phyloP scores from a whole-genome alignment of 352 stramenopile genomes.

The Phytophthora citrophthora region DNA sequence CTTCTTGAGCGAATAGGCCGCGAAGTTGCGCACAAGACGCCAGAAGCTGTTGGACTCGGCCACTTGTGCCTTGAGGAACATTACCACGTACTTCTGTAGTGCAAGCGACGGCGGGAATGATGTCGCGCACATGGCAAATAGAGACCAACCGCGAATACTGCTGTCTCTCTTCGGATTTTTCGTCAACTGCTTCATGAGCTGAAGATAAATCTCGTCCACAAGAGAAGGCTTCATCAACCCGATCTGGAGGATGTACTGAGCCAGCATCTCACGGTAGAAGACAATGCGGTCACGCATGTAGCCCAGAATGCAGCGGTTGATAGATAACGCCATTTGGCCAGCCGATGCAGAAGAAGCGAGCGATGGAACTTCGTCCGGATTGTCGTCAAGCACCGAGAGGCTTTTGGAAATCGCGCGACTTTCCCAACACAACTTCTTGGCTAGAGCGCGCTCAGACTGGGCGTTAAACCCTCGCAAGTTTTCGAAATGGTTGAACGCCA shows the following conservation, averaged over 20 bases:
- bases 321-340: constrained; percentile 72
- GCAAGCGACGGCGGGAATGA: constrained; percentile 91
- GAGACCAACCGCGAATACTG: constrained; percentile 91
- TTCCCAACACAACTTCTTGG: constrained; percentile 73
- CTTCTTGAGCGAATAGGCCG: constrained; percentile 91
- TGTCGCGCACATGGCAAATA: constrained; percentile 93
- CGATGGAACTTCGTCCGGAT: constrained; percentile 29
- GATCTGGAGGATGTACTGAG: constrained; percentile 94
- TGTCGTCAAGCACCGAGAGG: constrained; percentile 63
- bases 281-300: constrained; percentile 96
- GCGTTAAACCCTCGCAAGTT: constrained; percentile 64
- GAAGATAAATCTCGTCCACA: constrained; percentile 94
- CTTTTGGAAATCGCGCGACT: constrained; percentile 68
- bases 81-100: constrained; percentile 90
- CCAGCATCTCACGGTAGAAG: constrained; percentile 93
- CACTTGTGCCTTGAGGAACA: constrained; percentile 90
- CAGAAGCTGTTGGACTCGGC: constrained; percentile 77
- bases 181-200: constrained; percentile 94
- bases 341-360: constrained; percentile 30
- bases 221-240: constrained; percentile 86
- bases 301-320: constrained; percentile 93
- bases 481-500: constrained; percentile 75
- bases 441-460: constrained; percentile 44
- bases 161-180: constrained; percentile 93
- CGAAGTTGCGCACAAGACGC: constrained; percentile 87